phyloP scores from a whole-genome alignment of 805 yeast genomes.

The Nakazawaea holstii region DNA sequence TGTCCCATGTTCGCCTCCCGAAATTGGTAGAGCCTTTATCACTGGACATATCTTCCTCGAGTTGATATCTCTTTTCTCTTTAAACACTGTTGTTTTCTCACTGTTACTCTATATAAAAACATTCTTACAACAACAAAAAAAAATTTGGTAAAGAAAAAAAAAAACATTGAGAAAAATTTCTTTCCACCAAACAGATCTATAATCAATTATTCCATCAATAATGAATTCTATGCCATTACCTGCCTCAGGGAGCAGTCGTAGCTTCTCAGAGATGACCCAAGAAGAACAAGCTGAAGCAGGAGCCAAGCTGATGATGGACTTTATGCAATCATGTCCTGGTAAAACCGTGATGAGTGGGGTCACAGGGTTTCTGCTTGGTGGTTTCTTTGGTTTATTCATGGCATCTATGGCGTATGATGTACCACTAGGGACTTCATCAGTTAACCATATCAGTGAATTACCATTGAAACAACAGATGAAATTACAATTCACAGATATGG shows the following conservation, averaged over 20 bases:
- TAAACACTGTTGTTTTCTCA: too few species aligned
- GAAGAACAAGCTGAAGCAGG: conserved; percentile 93
- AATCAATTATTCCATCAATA: neutral
- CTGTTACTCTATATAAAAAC: neutral
- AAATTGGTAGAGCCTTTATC: neutral
- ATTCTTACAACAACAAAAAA: neutral
- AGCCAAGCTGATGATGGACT: conserved; percentile 73
- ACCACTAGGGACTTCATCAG: conserved; percentile 50
- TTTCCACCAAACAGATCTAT: neutral
- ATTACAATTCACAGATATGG: conserved; percentile 89
- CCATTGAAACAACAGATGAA: conserved; percentile 93
- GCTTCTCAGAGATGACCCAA: conserved; percentile 66
- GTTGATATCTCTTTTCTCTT: too few species aligned
- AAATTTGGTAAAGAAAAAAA: too few species aligned
- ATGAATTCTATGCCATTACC: neutral
- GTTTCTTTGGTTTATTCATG: conserved; percentile 94
- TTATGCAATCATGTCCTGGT: conserved; percentile 94
- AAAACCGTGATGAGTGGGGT: conserved; percentile 89
- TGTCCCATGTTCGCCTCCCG: conserved; percentile 74
- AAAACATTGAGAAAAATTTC: neutral
- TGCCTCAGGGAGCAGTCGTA: neutral
- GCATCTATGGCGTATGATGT: conserved; percentile 83
- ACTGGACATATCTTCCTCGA: neutral
- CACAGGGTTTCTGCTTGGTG: conserved; percentile 91
- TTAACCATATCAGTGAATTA: conserved; percentile 63